Percentiles rank a stretch among this genome's conserved stretches.
phyloP scores from a whole-genome alignment of 2,329 filamentous ascomycete species.

The Aspergillus fischeri region DNA sequence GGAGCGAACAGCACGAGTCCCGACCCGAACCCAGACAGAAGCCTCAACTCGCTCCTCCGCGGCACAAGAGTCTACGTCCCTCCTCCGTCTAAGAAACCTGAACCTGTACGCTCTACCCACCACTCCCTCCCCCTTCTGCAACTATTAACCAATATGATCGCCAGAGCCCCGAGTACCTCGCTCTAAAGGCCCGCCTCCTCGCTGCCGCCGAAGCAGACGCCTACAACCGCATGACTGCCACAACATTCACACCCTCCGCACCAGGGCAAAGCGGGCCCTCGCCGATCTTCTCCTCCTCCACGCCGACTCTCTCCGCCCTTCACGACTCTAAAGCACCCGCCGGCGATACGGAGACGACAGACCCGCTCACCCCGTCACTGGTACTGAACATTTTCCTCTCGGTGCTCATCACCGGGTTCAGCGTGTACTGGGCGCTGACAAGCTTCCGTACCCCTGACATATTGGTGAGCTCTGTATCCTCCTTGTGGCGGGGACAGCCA shows the following conservation, averaged over 20 bases:
- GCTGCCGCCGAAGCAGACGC: conserved; percentile 74
- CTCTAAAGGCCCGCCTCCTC: conserved; percentile 79
- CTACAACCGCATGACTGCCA: conserved; percentile 71
- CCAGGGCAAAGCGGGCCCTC: conserved; percentile 53
- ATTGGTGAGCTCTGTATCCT: conserved; percentile 18
- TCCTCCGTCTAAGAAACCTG: conserved; percentile 74
- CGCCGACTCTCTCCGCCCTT: conserved; percentile 51
- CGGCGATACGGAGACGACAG: conserved; percentile 36
- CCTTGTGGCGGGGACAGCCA: conserved; percentile 6
- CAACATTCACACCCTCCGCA: conserved; percentile 30
- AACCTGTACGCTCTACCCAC: conserved; percentile 57
- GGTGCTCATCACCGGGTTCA: conserved; percentile 63
- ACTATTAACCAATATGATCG: neutral
- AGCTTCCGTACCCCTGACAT: conserved; percentile 34
- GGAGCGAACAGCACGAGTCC: conserved; percentile 4
- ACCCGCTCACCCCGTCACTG: conserved; percentile 52
- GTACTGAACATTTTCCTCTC: conserved; percentile 89
- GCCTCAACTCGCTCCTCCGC: conserved; percentile 66
- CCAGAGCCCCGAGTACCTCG: conserved; percentile 72
- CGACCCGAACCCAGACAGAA: conserved; percentile 23
- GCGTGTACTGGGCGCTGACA: conserved; percentile 42
- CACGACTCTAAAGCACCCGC: conserved; percentile 24
- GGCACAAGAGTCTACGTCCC: conserved; percentile 70
- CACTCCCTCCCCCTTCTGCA: neutral
- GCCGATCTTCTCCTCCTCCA: conserved; percentile 50